Evolutionary conservation across 495 filamentous ascomycete genomes (phyloP).

Genomic region (Tuber umbilicatum): DNA sequence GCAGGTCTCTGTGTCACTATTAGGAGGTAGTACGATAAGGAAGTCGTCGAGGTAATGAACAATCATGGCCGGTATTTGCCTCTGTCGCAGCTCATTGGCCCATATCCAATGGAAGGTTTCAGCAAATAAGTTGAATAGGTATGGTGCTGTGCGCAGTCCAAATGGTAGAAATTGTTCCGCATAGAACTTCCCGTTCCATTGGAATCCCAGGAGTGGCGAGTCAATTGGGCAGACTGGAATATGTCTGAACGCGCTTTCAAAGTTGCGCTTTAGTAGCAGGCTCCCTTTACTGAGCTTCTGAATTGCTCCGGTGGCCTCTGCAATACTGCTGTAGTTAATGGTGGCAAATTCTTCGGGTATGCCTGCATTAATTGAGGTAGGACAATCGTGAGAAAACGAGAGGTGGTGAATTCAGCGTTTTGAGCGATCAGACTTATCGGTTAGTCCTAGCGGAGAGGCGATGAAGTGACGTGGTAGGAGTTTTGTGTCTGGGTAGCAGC

Average conservation of each 20-base stretch:
- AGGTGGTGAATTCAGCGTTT: too few relatives aligned
- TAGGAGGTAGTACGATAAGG: constrained; percentile 9
- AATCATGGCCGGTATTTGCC: background rate
- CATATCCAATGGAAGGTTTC: constrained; percentile 12
- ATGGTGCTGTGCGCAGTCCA: too few relatives aligned
- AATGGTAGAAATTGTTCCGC: background rate
- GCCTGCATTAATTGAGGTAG: too few relatives aligned
- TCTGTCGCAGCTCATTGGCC: background rate
- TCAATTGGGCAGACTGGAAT: constrained; percentile 15
- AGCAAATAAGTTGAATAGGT: background rate
- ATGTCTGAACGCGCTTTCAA: constrained; percentile 17
- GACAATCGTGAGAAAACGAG: too few relatives aligned
- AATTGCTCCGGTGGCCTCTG: too few relatives aligned
- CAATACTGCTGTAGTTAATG: too few relatives aligned
- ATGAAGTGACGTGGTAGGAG: too few relatives aligned
- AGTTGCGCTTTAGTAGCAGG: constrained; percentile 14
- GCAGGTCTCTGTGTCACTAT: background rate
- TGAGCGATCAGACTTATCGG: too few relatives aligned
- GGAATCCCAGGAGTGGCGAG: constrained; percentile 15
- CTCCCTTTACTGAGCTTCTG: too few relatives aligned
- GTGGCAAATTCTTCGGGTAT: too few relatives aligned
- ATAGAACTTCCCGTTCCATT: constrained; percentile 7
- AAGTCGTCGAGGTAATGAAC: constrained; percentile 24
- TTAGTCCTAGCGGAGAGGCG: too few relatives aligned
- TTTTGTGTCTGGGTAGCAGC: too few relatives aligned